A percentile compares a stretch with the other conserved stretches of the same genome.
Conservation (phyloP, 495 filamentous ascomycete genomes). For the Talaromyces trachyspermus region DNA sequence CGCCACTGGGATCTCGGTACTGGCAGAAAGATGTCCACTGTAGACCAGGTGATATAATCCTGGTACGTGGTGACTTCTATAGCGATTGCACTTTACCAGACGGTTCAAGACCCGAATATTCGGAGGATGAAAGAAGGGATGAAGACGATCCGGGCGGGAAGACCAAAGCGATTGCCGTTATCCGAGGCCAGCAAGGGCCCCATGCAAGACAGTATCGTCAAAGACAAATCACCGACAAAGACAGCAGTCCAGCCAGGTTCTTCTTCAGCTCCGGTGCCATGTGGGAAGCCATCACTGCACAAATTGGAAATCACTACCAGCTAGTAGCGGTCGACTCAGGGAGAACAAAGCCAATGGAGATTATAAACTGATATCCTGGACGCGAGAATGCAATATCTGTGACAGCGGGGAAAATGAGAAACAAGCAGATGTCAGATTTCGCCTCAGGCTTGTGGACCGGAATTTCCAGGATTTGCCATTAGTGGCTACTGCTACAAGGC, state of each 20-base stretch:
- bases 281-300: background rate
- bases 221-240: conserved; percentile 1
- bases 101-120: background rate
- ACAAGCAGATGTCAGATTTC: background rate
- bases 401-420: background rate
- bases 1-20: background rate
- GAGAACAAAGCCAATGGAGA: background rate
- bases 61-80: background rate
- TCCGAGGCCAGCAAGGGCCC: background rate
- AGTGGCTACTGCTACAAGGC: background rate
- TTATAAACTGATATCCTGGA: background rate
- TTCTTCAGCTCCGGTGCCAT: background rate
- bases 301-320: background rate
- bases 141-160: background rate
- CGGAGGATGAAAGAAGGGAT: background rate
- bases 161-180: background rate
- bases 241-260: background rate
- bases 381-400: background rate
- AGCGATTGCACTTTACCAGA: background rate
- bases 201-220: background rate
- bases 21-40: background rate
- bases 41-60: background rate
- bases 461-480: background rate
- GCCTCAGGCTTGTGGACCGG: background rate
- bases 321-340: background rate